Conservation (phyloP, 768 basidiomycete species). For the Galerina marginata region DNA sequence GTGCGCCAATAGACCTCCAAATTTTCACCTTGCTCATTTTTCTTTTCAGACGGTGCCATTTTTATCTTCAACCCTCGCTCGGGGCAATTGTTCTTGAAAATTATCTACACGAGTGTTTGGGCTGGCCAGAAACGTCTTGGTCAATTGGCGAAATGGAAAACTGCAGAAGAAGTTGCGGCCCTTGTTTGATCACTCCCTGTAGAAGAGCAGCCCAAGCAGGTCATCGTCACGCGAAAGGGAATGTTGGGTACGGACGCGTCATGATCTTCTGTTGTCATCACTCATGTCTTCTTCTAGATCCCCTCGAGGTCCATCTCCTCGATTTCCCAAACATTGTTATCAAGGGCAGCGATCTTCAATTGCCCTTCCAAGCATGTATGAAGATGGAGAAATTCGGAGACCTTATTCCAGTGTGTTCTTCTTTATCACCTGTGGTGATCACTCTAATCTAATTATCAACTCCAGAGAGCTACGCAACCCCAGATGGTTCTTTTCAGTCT, state of each 20-base stretch:
- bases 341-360: constrained; percentile 96
- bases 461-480: constrained; percentile 91
- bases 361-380: constrained; percentile 99
- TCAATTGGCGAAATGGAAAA: constrained; percentile 99
- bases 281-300: constrained; percentile 56
- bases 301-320: constrained; percentile 96
- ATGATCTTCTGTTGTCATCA: background rate
- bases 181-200: constrained; percentile 97
- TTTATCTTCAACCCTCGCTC: constrained; percentile 99
- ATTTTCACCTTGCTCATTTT: constrained; percentile 15
- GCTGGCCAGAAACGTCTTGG: constrained; percentile 99
- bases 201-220: constrained; percentile 99
- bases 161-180: constrained; percentile 99
- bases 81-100: constrained; percentile 97
- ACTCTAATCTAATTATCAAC: constrained; percentile 14
- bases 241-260: constrained; percentile 78
- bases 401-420: constrained; percentile 74
- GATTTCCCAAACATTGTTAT: constrained; percentile 99
- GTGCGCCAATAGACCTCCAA: constrained; percentile 43
- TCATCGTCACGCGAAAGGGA: constrained; percentile 99
- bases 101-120: constrained; percentile 99
- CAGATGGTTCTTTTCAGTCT: constrained; percentile 99
- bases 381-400: constrained; percentile 99
- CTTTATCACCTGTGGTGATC: background rate
- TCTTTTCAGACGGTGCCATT: constrained; percentile 79